Evolutionary conservation across 139 green algal species (phyloP).

Genomic region (Eudorina sp.): DNA sequence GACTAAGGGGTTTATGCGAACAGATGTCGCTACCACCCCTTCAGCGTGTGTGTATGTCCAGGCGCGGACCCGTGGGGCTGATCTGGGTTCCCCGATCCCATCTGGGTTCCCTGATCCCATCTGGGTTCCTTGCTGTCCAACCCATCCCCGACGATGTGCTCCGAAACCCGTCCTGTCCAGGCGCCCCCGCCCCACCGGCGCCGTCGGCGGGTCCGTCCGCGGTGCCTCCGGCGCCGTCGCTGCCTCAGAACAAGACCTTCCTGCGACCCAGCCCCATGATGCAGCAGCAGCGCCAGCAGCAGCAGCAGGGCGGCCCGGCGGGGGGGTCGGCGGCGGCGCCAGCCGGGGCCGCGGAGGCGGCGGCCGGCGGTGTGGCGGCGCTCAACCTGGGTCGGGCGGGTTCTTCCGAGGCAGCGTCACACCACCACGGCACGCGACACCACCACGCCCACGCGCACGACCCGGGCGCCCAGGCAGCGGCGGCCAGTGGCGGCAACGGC

Average conservation of each 20-base stretch:
- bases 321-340: too few species aligned
- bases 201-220: not conserved
- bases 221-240: not conserved
- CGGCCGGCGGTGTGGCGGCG: not conserved
- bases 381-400: not conserved
- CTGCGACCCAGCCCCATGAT: constrained; percentile 42
- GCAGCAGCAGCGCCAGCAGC: constrained; percentile 41
- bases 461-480: not conserved
- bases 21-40: too few species aligned
- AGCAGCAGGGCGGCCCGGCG: too few species aligned
- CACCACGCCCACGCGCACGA: constrained; percentile 1
- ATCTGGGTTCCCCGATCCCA: too few species aligned
- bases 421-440: not conserved
- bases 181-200: too few species aligned
- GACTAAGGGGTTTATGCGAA: too few species aligned
- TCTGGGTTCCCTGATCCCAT: too few species aligned
- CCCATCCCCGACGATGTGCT: too few species aligned
- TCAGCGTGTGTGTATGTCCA: too few species aligned
- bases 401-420: not conserved
- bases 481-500: not conserved
- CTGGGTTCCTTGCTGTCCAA: too few species aligned
- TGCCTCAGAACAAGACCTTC: constrained; percentile 23
- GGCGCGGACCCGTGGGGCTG: too few species aligned
- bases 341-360: not conserved
- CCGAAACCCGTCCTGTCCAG: too few species aligned